Percentiles rank a stretch among this genome's conserved stretches.
Conservation (phyloP, 768 basidiomycete species). For the Suillus hirtellus region DNA sequence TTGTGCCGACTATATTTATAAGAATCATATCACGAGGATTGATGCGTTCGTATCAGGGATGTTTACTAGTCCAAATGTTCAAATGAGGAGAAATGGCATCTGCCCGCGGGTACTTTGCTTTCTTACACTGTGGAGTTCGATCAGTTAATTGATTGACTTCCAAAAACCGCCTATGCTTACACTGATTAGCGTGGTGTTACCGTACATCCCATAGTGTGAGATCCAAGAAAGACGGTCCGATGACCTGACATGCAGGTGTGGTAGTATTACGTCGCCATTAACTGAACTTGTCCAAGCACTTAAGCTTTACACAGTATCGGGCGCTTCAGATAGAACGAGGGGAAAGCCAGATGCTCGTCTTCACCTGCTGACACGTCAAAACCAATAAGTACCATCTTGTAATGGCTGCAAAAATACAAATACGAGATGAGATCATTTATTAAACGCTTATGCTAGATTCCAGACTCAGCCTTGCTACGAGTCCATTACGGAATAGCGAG, state of each 20-base stretch:
- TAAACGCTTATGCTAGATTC: not conserved
- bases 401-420: not conserved
- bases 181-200: not conserved
- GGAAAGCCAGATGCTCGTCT: not conserved
- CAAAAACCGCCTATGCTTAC: not conserved
- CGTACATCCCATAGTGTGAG: not conserved
- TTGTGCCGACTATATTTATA: not conserved
- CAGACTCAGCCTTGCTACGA: not conserved
- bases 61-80: not conserved
- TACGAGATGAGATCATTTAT: not conserved
- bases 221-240: not conserved
- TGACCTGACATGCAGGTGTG: not conserved
- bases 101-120: not conserved
- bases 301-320: not conserved
- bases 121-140: not conserved
- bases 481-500: not conserved
- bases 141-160: not conserved
- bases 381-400: not conserved
- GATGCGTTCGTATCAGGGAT: not conserved
- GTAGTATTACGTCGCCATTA: not conserved
- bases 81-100: not conserved
- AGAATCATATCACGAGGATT: slow-evolving; percentile 1
- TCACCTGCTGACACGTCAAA: not conserved
- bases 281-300: not conserved
- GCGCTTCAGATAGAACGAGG: not conserved